Evolutionary conservation across 108 stramenopile species (phyloP).

Genomic region (Skeletonema potamos): DNA sequence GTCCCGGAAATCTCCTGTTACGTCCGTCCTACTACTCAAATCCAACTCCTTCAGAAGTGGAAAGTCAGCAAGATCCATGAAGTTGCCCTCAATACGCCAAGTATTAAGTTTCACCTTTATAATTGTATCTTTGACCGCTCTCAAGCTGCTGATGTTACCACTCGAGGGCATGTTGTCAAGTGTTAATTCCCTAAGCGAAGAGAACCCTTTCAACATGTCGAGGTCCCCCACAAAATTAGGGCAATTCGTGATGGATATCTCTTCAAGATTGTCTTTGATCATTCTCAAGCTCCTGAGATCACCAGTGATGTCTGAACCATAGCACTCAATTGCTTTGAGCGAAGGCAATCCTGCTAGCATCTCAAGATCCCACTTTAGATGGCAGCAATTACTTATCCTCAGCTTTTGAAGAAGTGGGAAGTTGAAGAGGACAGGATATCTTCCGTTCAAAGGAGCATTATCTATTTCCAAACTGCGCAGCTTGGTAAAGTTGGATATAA

Average conservation of each 20-base stretch:
- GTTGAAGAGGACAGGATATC: not conserved
- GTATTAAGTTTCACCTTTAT: not conserved
- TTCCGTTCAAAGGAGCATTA: not conserved
- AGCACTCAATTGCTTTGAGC: not conserved
- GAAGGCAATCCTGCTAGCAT: conserved; percentile 2
- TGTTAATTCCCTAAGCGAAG: not conserved
- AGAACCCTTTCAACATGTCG: not conserved
- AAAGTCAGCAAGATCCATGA: conserved; percentile 16
- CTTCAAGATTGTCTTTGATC: not conserved
- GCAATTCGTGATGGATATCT: not conserved
- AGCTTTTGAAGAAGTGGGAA: not conserved
- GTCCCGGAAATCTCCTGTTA: not conserved
- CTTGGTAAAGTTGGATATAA: not conserved
- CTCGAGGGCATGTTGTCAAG: not conserved
- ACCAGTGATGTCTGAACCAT: not conserved
- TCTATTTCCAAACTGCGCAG: not conserved
- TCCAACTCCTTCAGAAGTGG: not conserved
- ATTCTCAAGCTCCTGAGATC: not conserved
- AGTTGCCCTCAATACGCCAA: not conserved
- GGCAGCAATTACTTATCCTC: not conserved
- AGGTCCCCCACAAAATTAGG: not conserved
- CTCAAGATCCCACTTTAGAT: not conserved
- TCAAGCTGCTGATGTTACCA: not conserved
- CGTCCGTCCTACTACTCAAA: not conserved
- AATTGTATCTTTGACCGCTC: not conserved